These are phyloP conservation scores for Paxillus ammoniavirescens DNA, from an alignment of 768 basidiomycete species.

Conservation along the genomic window DNA sequence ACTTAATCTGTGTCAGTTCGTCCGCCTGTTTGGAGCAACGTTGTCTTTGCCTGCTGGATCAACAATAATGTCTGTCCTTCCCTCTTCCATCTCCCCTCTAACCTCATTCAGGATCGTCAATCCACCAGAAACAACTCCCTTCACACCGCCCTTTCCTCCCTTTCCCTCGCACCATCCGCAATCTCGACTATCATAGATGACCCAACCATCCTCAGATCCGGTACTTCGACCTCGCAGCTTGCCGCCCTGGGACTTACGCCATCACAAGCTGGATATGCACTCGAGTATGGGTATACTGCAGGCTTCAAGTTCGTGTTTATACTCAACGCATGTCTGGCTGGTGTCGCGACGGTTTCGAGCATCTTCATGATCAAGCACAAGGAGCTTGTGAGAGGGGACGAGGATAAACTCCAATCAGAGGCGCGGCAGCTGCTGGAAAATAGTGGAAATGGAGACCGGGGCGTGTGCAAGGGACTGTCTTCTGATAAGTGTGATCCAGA, in stretches of 20 bases:
- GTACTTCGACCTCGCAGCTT: slow-evolving; percentile 31
- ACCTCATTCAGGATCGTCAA: neutral
- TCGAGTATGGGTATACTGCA: slow-evolving; percentile 49
- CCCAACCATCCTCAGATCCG: slow-evolving; percentile 38
- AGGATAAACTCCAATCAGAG: slow-evolving; percentile 45
- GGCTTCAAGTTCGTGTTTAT: slow-evolving; percentile 64
- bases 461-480: neutral
- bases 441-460: neutral
- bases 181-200: slow-evolving; percentile 49
- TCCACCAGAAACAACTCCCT: slow-evolving; percentile 47
- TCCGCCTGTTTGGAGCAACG: slow-evolving; percentile 69
- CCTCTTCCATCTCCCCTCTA: slow-evolving; percentile 1
- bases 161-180: slow-evolving; percentile 36
- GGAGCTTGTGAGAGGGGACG: slow-evolving; percentile 57
- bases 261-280: slow-evolving; percentile 38
- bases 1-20: slow-evolving; percentile 41
- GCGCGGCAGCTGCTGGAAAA: slow-evolving; percentile 22
- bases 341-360: slow-evolving; percentile 52
- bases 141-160: slow-evolving; percentile 37
- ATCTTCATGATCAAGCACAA: slow-evolving; percentile 61
- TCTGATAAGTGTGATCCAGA: neutral
- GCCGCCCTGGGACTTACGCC: slow-evolving; percentile 35
- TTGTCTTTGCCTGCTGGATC: slow-evolving; percentile 61
- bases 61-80: slow-evolving; percentile 46
- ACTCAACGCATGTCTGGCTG: slow-evolving; percentile 55